Evolutionary conservation across 495 filamentous ascomycete genomes (phyloP), one percentile per base, ranked within the genome.

Genomic region (Aspergillus sclerotioniger): DNA sequence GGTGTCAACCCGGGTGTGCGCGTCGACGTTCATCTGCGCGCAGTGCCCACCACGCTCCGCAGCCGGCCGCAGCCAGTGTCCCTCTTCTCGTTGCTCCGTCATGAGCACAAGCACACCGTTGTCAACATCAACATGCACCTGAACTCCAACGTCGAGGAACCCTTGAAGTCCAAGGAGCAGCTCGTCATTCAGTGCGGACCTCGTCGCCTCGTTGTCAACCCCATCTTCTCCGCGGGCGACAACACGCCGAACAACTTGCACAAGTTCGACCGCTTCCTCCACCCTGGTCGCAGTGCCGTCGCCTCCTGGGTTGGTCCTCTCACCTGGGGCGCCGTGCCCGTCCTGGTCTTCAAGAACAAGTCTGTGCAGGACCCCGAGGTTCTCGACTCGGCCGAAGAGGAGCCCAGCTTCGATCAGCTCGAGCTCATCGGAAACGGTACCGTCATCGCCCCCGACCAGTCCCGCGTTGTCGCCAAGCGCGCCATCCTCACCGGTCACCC

Each of bases 401-500:
- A 67, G 39, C 56, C 72, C 21, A 62, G 67, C 53, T 57, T 71
- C 31, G 64, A 70, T 16, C 73, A 78, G 2, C 77, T 94, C 19
- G 79, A 84, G 28, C 80, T 97, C 37, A 83, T 97, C 50, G 94
- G 81, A 19, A 94, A 88, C 3, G 94, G 95, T 50, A 96, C 93
- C 2, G 83, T 87, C 28, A 84, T 96, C 29, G 83, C 90, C 0
- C 87, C 91, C 5, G 90, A 90, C 46, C 88, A 84, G 8, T 75
- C 78, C 29, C 88, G 95, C 43, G 87, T 98, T 16, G 84, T 98
- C 53, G 92, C 92, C 59, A 98, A 98, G 75, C 87, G 94, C 53
- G 86, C 94, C 60, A 92, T 98, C 58, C 80, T 98, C 54, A 96
- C 94, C 0, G 94, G 94, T 39, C 94, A 98, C 70, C 93, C 95